phyloP scores from a whole-genome alignment of 2,329 filamentous ascomycete species.

The Grosmannia clavigera region DNA sequence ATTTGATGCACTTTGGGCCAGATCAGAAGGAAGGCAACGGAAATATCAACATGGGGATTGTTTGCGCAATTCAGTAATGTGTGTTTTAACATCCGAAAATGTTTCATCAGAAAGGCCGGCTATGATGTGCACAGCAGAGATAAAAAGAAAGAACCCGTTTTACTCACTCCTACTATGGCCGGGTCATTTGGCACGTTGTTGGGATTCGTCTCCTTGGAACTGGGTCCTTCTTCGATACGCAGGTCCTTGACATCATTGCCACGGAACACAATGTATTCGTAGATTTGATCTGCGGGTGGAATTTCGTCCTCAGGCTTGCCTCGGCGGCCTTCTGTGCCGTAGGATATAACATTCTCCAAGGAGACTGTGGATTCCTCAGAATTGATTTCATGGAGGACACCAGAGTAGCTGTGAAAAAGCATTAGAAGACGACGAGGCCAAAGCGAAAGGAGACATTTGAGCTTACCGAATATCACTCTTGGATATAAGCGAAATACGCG shows the following conservation, averaged over 20 bases:
- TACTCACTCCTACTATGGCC: conserved; percentile 94
- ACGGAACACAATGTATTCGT: conserved; percentile 97
- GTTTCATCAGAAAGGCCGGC: conserved; percentile 60
- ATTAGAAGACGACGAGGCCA: neutral
- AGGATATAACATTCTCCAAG: conserved; percentile 89
- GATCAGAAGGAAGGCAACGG: conserved; percentile 99
- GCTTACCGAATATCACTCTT: conserved; percentile 12
- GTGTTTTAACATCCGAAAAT: conserved; percentile 92
- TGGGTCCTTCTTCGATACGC: conserved; percentile 74
- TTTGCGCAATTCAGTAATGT: conserved; percentile 83
- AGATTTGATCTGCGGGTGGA: conserved; percentile 71
- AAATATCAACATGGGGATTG: conserved; percentile 84
- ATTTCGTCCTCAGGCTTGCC: conserved; percentile 71
- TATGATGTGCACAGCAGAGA: conserved; percentile 9
- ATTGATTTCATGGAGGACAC: conserved; percentile 94
- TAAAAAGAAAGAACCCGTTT: conserved; percentile 1
- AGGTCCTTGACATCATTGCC: conserved; percentile 98
- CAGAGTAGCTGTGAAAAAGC: conserved; percentile 60
- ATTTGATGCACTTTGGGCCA: neutral
- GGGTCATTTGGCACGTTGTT: conserved; percentile 84
- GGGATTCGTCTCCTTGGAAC: conserved; percentile 61
- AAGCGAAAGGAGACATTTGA: neutral
- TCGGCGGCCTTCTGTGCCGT: conserved; percentile 84
- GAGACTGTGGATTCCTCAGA: conserved; percentile 94
- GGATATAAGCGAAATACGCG: conserved; percentile 12